Conservation (phyloP, 148 eudicot genomes). For the Suaeda aralocaspica region DNA sequence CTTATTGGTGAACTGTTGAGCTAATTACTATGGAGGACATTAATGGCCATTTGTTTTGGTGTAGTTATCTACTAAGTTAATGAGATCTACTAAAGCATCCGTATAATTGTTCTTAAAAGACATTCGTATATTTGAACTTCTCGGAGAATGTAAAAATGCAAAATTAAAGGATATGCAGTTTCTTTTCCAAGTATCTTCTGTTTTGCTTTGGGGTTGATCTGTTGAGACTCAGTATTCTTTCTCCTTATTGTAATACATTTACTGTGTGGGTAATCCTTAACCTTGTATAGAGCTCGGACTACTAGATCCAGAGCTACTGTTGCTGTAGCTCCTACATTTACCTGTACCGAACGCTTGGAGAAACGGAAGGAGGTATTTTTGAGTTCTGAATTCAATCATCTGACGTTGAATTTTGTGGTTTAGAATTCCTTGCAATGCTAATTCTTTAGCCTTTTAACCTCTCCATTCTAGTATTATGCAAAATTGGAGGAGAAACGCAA, state of each 20-base stretch:
- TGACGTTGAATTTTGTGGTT: not conserved
- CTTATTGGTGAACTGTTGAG: too few relatives aligned
- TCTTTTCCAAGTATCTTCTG: not conserved
- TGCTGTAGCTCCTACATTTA: conserved; percentile 71
- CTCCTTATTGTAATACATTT: not conserved
- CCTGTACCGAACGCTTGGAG: conserved; percentile 46
- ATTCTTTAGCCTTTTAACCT: conserved; percentile 8
- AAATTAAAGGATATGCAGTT: not conserved
- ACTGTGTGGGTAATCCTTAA: conserved; percentile 37
- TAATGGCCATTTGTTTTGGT: not conserved
- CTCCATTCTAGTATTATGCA: conserved; percentile 50
- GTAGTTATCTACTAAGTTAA: not conserved
- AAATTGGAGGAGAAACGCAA: conserved; percentile 82
- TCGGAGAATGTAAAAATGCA: too few relatives aligned
- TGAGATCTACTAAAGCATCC: not conserved
- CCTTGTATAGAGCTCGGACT: conserved; percentile 51
- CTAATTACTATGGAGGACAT: too few relatives aligned
- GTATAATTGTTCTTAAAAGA: too few relatives aligned
- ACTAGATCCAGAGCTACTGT: conserved; percentile 68
- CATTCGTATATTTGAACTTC: too few relatives aligned
- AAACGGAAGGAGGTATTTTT: conserved; percentile 77
- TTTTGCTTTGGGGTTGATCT: not conserved
- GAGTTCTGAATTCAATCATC: not conserved
- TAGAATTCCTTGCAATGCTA: conserved; percentile 2
- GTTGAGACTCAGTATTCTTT: not conserved